These are phyloP conservation scores for Populus hybrid DNA, from an alignment of 441 rosid genomes.

Conservation along the genomic window DNA sequence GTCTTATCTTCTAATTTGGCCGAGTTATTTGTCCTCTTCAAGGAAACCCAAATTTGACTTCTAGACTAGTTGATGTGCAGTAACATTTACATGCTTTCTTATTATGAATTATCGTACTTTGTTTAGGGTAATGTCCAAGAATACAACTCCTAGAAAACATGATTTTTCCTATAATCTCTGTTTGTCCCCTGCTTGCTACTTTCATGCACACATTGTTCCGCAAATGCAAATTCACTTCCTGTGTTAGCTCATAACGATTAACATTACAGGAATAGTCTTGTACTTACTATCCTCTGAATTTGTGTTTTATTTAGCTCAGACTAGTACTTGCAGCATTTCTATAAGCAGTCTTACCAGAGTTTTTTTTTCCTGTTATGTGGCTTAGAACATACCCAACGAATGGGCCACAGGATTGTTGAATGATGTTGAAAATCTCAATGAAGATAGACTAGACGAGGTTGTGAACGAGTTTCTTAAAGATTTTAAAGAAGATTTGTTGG, in stretches of 20 bases:
- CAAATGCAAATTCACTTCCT: not conserved
- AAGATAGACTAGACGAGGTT: too few species aligned
- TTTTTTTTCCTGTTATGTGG: not conserved
- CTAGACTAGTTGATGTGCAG: not conserved
- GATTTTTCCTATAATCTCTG: not conserved
- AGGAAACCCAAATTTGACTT: not conserved
- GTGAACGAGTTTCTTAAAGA: too few species aligned
- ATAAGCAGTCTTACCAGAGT: not conserved
- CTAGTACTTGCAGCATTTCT: not conserved
- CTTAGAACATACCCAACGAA: conserved; percentile 37
- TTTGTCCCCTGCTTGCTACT: too few species aligned
- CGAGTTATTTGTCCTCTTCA: too few species aligned
- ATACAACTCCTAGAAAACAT: not conserved
- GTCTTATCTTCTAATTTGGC: not conserved
- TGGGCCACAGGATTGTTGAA: conserved; percentile 44
- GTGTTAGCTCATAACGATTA: not conserved
- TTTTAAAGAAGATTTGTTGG: too few species aligned
- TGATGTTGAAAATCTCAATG: conserved; percentile 29
- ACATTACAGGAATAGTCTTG: not conserved
- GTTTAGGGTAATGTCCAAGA: not conserved
- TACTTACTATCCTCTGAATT: too few species aligned
- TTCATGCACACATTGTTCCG: too few species aligned
- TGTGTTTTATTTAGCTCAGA: not conserved
- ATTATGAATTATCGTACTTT: not conserved
- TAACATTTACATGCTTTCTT: not conserved